A percentile compares a stretch with the other conserved stretches of the same genome.
These are phyloP conservation scores for Rhizophlyctis rosea DNA, from an alignment of 192 early-diverging fungal genomes.

Conservation along the genomic window DNA sequence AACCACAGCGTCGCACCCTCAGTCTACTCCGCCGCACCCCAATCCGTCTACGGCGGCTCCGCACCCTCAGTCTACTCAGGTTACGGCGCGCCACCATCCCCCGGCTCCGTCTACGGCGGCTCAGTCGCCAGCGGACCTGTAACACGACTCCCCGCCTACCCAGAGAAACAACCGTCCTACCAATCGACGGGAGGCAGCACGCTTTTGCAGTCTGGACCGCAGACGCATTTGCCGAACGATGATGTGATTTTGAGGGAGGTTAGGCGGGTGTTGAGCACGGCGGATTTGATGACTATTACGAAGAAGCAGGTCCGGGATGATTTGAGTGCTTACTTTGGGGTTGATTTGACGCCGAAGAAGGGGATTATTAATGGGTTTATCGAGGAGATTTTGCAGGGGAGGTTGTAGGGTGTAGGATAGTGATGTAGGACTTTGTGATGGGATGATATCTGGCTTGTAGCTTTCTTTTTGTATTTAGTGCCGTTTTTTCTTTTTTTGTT, in stretches of 20 bases:
- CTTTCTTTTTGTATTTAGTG: background rate
- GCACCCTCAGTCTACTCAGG: conserved; percentile 27
- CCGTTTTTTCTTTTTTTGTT: background rate
- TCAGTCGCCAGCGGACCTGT: conserved; percentile 17
- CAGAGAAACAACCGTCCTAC: conserved; percentile 5
- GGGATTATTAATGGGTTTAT: conserved; percentile 77
- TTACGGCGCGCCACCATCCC: conserved; percentile 1
- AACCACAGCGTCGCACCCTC: conserved; percentile 3
- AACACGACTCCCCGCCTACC: conserved; percentile 11
- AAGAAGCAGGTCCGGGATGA: conserved; percentile 96
- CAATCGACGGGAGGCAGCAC: background rate
- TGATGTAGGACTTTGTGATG: background rate
- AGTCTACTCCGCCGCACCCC: conserved; percentile 11
- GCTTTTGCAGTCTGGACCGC: background rate
- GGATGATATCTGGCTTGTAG: background rate
- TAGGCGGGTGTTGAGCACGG: conserved; percentile 66
- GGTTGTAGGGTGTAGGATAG: conserved; percentile 9
- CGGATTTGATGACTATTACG: conserved; percentile 97
- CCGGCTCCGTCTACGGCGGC: conserved; percentile 31
- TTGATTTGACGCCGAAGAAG: conserved; percentile 79
- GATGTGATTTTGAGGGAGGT: conserved; percentile 50
- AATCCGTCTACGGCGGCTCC: conserved; percentile 20
- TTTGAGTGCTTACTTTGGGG: conserved; percentile 71
- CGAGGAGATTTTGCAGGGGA: conserved; percentile 50
- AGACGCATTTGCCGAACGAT: conserved; percentile 29